A percentile compares a stretch with the other conserved stretches of the same genome.
These are phyloP conservation scores for Hygrophorus pudorinus DNA, from an alignment of 768 basidiomycete species.

Conservation along the genomic window DNA sequence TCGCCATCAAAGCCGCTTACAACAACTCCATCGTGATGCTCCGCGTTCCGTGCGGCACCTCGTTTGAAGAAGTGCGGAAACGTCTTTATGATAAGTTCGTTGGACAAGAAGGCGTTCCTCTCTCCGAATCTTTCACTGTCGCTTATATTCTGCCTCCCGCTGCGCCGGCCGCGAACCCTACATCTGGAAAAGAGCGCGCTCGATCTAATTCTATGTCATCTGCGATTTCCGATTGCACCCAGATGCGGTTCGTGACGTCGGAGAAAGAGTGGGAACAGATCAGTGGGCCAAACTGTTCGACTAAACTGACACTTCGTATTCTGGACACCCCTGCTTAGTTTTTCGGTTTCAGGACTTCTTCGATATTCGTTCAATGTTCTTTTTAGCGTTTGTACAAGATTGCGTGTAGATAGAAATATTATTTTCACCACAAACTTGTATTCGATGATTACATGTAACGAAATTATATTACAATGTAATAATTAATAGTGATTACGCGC, in stretches of 20 bases:
- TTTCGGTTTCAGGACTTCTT: conserved; percentile 1
- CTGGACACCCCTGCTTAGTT: conserved; percentile 25
- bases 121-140: conserved; percentile 46
- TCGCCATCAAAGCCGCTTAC: conserved; percentile 58
- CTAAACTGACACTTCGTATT: conserved; percentile 51
- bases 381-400: conserved; percentile 26
- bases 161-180: conserved; percentile 7
- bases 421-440: not conserved
- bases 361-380: conserved; percentile 21
- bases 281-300: conserved; percentile 29
- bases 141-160: conserved; percentile 36
- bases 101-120: conserved; percentile 45
- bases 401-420: not conserved
- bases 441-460: no score
- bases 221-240: conserved; percentile 15
- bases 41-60: conserved; percentile 35
- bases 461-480: not conserved
- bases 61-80: conserved; percentile 44
- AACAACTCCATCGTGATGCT: conserved; percentile 55
- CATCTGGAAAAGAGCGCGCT: conserved; percentile 20
- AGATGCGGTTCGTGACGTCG: conserved; percentile 37
- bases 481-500: not conserved
- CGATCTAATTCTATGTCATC: conserved; percentile 26
- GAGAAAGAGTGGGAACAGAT: conserved; percentile 55
- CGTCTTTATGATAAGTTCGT: conserved; percentile 59